Evolutionary conservation across 1,284 basidiomycete species (phyloP).

Genomic region (Microbotryum intermedium): DNA sequence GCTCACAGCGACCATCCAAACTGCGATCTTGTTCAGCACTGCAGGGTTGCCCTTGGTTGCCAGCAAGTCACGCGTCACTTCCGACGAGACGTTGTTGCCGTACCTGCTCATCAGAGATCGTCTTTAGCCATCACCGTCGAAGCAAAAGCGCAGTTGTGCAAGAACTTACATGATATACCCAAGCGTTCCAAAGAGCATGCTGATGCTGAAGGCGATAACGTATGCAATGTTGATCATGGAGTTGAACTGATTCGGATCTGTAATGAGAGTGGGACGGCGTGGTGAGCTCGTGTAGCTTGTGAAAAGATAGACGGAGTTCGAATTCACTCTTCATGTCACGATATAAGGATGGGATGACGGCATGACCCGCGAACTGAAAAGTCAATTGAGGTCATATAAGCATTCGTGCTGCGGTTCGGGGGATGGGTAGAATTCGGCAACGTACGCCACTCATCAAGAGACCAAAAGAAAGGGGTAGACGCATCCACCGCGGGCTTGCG

Average conservation of each 20-base stretch:
- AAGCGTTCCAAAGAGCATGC: conserved; percentile 67
- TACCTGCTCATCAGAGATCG: conserved; percentile 42
- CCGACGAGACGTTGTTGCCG: conserved; percentile 52
- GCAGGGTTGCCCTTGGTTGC: conserved; percentile 65
- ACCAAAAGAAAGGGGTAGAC: conserved; percentile 59
- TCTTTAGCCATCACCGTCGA: not conserved
- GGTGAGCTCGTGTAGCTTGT: not conserved
- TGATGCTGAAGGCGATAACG: conserved; percentile 67
- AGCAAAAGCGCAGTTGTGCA: not conserved
- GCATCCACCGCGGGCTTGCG: conserved; percentile 50
- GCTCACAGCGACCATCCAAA: conserved; percentile 89
- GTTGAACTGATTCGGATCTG: conserved; percentile 68
- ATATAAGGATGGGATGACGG: conserved; percentile 81
- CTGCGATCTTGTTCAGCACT: conserved; percentile 61
- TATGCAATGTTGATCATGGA: conserved; percentile 80
- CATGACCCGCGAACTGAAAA: conserved; percentile 75
- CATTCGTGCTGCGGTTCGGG: not conserved
- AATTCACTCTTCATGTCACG: conserved; percentile 61
- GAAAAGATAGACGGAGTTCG: not conserved
- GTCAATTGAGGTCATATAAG: not conserved
- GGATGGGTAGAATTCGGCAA: conserved; percentile 1
- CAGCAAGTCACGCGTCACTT: conserved; percentile 81
- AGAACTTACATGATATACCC: conserved; percentile 68
- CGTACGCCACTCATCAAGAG: conserved; percentile 88
- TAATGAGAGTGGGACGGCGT: conserved; percentile 18